Evolutionary conservation across 306 rosid species (phyloP), one percentile per base, ranked within the genome.

Genomic region (Sicyos baderoa): DNA sequence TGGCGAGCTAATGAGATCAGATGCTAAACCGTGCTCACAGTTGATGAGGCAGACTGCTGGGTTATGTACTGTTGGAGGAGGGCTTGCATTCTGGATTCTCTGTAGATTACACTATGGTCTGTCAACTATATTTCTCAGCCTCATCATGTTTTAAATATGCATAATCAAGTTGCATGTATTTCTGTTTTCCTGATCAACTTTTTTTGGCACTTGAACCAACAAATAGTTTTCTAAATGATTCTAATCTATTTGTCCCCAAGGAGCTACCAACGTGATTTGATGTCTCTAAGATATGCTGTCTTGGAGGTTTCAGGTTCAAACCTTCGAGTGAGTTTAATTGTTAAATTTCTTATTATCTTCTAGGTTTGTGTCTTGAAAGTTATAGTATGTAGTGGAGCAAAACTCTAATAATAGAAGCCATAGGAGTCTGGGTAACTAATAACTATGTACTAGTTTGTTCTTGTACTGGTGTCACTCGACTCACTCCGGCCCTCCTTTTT

Each of bases 11-110:
- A 85, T 86, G 97, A 84, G 98, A 78, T 78, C 97, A 6, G 97
- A 93, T 75, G 54, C 73, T 40, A 93, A 89, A 79, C 96, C 98
- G 9, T 93, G 97, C 72, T 84, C 98, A 18, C 86, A 93, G 78
- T 71, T 93, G 72, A 89, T 80, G 88, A 86, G 88, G 64, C 98
- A 93, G 54, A 90, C 96, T 0, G 98, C 97, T 0, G 96, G 86
- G 27, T 82, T 93, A 65, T 93, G 67, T 66, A 79, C 83, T 58
- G 97, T 93, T 70, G 97, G 94, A 52, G 98, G 98, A 77, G 96
- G 82, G 62, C 79, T 93, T 54, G 87, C 76, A 25, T 89, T 89
- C 82, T 93, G 98, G 97, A 64, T 90, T 72, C 97, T 93, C 54
- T 86, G 97, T 64, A 77, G 95, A 73, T 61, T 93, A 82, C 97